Evolutionary conservation across 768 basidiomycete genomes (phyloP).

Genomic region (Pleurotus sapidus): DNA sequence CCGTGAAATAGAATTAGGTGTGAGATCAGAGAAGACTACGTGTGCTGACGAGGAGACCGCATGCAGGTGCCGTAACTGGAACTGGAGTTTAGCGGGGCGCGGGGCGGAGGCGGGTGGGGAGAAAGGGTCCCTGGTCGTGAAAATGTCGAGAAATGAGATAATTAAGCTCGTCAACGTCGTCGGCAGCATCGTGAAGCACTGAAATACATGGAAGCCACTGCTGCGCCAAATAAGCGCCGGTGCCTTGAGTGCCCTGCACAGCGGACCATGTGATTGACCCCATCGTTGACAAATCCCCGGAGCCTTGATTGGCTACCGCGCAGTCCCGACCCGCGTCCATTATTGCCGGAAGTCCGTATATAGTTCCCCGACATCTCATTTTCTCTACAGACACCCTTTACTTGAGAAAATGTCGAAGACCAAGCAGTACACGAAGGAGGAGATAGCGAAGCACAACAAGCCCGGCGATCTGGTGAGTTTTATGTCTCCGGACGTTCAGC

Average conservation of each 20-base stretch:
- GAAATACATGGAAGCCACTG: too few relatives aligned
- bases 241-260: too few relatives aligned
- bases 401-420: background rate
- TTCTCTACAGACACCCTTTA: background rate
- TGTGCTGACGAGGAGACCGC: slow-evolving; percentile 46
- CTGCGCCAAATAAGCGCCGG: too few relatives aligned
- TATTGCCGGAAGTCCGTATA: background rate
- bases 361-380: background rate
- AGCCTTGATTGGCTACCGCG: background rate
- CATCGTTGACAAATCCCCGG: background rate
- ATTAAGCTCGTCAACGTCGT: slow-evolving; percentile 46
- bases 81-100: slow-evolving; percentile 27
- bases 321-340: background rate
- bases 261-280: slow-evolving; percentile 12
- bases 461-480: slow-evolving; percentile 4
- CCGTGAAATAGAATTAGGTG: slow-evolving; percentile 11
- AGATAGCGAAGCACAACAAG: slow-evolving; percentile 6
- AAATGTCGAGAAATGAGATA: slow-evolving; percentile 35
- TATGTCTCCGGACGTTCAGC: too few relatives aligned
- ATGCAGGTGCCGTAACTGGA: slow-evolving; percentile 64
- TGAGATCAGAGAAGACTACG: slow-evolving; percentile 55
- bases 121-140: slow-evolving; percentile 14
- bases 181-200: slow-evolving; percentile 33
- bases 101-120: slow-evolving; percentile 9
- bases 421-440: slow-evolving; percentile 6